Percentiles rank a stretch among this genome's conserved stretches.
phyloP scores from a whole-genome alignment of 495 filamentous ascomycete genomes.

The Xylaria sp. region DNA sequence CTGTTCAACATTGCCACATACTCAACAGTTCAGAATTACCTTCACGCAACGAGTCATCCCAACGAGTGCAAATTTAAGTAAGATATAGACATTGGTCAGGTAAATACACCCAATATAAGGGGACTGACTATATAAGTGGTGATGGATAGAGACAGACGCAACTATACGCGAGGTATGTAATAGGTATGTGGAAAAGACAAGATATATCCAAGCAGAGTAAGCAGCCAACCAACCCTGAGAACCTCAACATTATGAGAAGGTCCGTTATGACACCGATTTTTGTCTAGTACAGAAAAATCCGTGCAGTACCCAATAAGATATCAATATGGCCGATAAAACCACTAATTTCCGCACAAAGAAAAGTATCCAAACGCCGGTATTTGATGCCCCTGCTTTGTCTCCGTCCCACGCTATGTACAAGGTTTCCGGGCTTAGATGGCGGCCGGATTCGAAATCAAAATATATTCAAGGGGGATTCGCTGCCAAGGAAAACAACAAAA shows the following conservation, averaged over 20 bases:
- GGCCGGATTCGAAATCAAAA: slow-evolving; percentile 25
- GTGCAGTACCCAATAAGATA: slow-evolving; percentile 15
- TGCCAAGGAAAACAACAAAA: neutral
- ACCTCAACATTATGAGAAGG: neutral
- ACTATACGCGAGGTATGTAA: neutral
- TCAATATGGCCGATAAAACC: neutral
- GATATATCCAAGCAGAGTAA: slow-evolving; percentile 22
- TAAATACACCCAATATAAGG: slow-evolving; percentile 3
- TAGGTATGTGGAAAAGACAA: slow-evolving; percentile 5
- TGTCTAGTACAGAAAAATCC: slow-evolving; percentile 20
- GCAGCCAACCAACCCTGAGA: slow-evolving; percentile 1
- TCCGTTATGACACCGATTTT: slow-evolving; percentile 14
- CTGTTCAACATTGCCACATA: neutral
- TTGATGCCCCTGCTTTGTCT: slow-evolving; percentile 25
- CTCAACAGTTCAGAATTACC: neutral
- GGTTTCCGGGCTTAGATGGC: slow-evolving; percentile 21
- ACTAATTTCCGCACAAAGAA: neutral
- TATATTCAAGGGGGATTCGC: slow-evolving; percentile 6
- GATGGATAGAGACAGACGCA: slow-evolving; percentile 14
- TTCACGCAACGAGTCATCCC: neutral
- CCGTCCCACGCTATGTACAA: slow-evolving; percentile 31
- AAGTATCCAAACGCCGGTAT: slow-evolving; percentile 22
- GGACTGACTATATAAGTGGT: neutral
- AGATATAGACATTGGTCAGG: neutral
- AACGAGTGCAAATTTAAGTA: neutral